A percentile compares a stretch with the other conserved stretches of the same genome.
phyloP scores from a whole-genome alignment of 164 flowering plant genomes.

The Magnolia changhungtana region DNA sequence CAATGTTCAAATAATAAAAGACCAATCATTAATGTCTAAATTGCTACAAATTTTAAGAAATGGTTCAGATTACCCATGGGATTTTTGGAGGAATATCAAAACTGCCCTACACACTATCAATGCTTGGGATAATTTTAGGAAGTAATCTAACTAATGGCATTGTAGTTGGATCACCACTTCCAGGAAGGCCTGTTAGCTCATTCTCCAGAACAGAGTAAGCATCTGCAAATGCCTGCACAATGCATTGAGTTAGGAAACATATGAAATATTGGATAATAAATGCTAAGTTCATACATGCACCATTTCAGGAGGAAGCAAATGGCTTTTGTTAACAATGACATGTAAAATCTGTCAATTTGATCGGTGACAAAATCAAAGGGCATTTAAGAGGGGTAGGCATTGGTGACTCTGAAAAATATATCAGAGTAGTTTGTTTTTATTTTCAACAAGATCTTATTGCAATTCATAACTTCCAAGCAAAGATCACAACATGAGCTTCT shows the following conservation, averaged over 20 bases:
- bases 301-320: neutral
- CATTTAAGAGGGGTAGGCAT: neutral
- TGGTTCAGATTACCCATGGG: neutral
- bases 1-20: neutral
- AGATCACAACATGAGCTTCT: neutral
- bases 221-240: conserved; percentile 89
- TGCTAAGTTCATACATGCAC: neutral
- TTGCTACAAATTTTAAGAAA: neutral
- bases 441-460: neutral
- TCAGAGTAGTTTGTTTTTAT: too few species aligned
- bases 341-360: neutral
- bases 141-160: conserved; percentile 44
- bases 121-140: conserved; percentile 68
- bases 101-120: conserved; percentile 27
- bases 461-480: neutral
- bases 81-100: neutral
- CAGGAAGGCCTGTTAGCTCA: conserved; percentile 43
- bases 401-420: too few species aligned
- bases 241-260: conserved; percentile 5
- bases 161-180: conserved; percentile 34
- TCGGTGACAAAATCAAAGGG: neutral
- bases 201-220: conserved; percentile 72
- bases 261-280: neutral
- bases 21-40: neutral
- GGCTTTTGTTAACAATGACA: neutral